A percentile compares a stretch with the other conserved stretches of the same genome.
phyloP scores from a whole-genome alignment of 106 monocot species.

The Apostasia shenzhenica region DNA sequence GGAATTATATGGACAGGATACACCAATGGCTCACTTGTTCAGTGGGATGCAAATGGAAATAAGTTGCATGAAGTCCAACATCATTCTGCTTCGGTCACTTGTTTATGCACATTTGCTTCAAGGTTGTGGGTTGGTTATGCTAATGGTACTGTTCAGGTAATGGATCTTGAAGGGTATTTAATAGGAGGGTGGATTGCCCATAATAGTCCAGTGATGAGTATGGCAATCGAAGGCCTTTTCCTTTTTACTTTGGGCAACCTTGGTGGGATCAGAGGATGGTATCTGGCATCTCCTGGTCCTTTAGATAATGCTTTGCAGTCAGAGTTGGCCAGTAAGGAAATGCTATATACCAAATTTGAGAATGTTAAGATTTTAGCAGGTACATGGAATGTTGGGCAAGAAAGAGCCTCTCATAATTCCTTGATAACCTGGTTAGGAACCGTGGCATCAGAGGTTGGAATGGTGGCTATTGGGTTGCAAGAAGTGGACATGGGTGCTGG shows the following conservation, averaged over 20 bases:
- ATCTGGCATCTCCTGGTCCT: conserved; percentile 17
- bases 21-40: conserved; percentile 17
- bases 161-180: conserved; percentile 9
- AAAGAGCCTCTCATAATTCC: conserved; percentile 10
- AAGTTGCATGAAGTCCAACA: conserved; percentile 11
- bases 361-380: conserved; percentile 12
- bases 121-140: conserved; percentile 16
- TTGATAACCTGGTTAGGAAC: conserved; percentile 9
- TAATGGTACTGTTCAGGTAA: conserved; percentile 9
- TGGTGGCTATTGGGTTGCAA: conserved; percentile 19
- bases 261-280: conserved; percentile 21
- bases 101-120: conserved; percentile 4
- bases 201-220: conserved; percentile 9
- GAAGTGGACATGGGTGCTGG: conserved; percentile 22
- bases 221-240: conserved; percentile 7
- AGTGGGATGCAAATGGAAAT: conserved; percentile 18
- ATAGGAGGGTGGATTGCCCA: conserved; percentile 11
- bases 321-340: conserved; percentile 9
- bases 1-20: conserved; percentile 14
- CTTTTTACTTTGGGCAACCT: conserved; percentile 12
- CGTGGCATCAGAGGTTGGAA: conserved; percentile 3
- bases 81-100: conserved; percentile 4
- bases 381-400: conserved; percentile 21
- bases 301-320: conserved; percentile 2
- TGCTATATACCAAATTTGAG: conserved; percentile 4